Evolutionary conservation across 148 eudicot species (phyloP), one percentile per base, ranked within the genome.

Genomic region (Amaranthus palmeri): DNA sequence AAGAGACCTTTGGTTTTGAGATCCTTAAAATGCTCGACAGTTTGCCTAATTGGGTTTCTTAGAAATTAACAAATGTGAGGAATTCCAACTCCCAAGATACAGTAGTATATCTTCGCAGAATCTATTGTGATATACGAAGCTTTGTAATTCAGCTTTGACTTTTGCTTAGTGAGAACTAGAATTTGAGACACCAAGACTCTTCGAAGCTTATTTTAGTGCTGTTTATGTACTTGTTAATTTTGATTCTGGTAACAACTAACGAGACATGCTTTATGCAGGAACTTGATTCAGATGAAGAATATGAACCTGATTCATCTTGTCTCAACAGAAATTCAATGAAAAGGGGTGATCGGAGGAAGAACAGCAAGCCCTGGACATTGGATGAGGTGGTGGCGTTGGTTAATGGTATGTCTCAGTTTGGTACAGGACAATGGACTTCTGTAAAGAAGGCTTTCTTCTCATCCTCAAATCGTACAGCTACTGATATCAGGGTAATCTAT

Each of bases 361-460:
- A 63, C 67, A 82, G 82, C 78, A 77, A 72, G 48, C 58, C 71
- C 3, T 89, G 95, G 95, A 82, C 86, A 61, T 62, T 87, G 75
- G 73, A 83, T 40, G 95, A 89, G 83, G 89, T 89, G 58, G 76
- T 69, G 47, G 82, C 77, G 45, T 76, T 89, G 83, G 79, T 87
- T 70, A 88, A 87, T 71, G 95, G 95, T 36, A 82, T 89, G 54
- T 73, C 89, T 59, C 72, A 80, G 57, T 83, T 80, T 80, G 95
- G 95, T 43, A 77, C 79, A 56, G 95, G 95, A 54, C 86, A 77
- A 74, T 89, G 95, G 95, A 84, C 88, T 69, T 74, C 83, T 52
- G 80, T 89, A 72, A 80, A 82, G 67, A 84, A 48, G 65, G 59
- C 71, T 17, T 84, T 71, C 40, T 85, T 87, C 73, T 59, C 85